phyloP scores from a whole-genome alignment of 306 rosid species.

The Lagenaria siceraria region DNA sequence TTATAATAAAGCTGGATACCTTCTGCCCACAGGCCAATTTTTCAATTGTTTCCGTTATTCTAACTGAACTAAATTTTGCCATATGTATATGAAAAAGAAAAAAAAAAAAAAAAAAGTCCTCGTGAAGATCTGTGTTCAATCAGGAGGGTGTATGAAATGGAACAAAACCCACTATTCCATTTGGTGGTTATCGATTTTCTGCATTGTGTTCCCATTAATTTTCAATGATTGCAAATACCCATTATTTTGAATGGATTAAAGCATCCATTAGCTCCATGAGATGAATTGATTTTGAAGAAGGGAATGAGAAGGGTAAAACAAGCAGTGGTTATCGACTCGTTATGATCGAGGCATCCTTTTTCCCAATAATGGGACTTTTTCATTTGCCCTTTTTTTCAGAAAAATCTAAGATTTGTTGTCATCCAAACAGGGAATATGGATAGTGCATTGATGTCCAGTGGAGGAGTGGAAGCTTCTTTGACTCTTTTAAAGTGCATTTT shows the following conservation, averaged over 20 bases:
- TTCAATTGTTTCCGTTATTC: too few relatives aligned
- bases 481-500: slow-evolving; percentile 2
- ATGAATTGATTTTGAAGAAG: background rate
- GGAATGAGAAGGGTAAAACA: background rate
- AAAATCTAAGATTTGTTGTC: slow-evolving; percentile 5
- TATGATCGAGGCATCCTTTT: background rate
- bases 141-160: too few relatives aligned
- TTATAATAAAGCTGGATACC: too few relatives aligned
- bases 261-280: background rate
- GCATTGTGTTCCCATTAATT: background rate
- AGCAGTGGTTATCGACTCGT: background rate
- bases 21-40: too few relatives aligned
- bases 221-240: background rate
- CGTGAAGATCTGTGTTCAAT: too few relatives aligned
- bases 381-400: background rate
- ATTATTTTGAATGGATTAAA: too few relatives aligned
- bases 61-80: too few relatives aligned
- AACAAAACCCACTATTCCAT: background rate
- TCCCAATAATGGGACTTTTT: background rate
- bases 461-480: slow-evolving; percentile 7
- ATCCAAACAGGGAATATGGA: slow-evolving; percentile 10
- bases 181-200: background rate
- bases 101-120: too few relatives aligned
- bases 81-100: too few relatives aligned
- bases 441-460: slow-evolving; percentile 3